Evolutionary conservation across 1,284 basidiomycete genomes (phyloP), one percentile per base, ranked within the genome.

Genomic region (Takashimella koratensis): DNA sequence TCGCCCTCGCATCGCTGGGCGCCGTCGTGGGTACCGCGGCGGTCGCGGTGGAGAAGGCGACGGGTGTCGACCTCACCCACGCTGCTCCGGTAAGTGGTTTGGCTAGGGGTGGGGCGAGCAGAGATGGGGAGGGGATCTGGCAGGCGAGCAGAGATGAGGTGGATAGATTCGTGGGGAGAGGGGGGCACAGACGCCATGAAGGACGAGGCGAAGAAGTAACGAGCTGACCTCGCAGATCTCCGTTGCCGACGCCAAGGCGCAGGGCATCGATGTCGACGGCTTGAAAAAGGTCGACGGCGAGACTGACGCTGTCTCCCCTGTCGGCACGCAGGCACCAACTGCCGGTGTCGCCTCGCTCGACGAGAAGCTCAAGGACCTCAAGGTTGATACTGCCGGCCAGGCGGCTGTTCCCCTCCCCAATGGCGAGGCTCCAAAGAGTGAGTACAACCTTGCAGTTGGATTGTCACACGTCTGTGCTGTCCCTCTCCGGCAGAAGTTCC

Each of bases 11-110:
- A 21, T 56, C 64, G 22, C 48, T 67, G 8, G 65, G 63, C 4
- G 66, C 63, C 21, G 57, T 61, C 46, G 51, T 62, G 21, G 68
- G 64, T 43, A 53, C 50, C 23, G 61, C 59, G 12, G 57, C 59
- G 23, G 53, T 55, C 20, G 67, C 67, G 19, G 65, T 66, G 10
- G 65, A 71, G 50, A 60, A 62, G 24, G 68, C 64, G 6, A 74
- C 70, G 1, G 74, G 74, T 51, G 52, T 76, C 11, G 70, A 74
- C 51, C 44, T 74, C n/a, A 56, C 60, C 22, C 66, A 70, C 52
- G 47, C 58, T 20, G 53, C 64, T 24, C 71, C 72, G 39, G 72
- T 75, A 39, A 61, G 71, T 67, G 3, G 20, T 12, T 13, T n/a
- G n/a, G n/a, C n/a, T n/a, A n/a, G n/a, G n/a, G n/a, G n/a, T n/a